A percentile compares a stretch with the other conserved stretches of the same genome.
phyloP scores from a whole-genome alignment of 257 asterid genomes.

The Lycium ferocissimum region DNA sequence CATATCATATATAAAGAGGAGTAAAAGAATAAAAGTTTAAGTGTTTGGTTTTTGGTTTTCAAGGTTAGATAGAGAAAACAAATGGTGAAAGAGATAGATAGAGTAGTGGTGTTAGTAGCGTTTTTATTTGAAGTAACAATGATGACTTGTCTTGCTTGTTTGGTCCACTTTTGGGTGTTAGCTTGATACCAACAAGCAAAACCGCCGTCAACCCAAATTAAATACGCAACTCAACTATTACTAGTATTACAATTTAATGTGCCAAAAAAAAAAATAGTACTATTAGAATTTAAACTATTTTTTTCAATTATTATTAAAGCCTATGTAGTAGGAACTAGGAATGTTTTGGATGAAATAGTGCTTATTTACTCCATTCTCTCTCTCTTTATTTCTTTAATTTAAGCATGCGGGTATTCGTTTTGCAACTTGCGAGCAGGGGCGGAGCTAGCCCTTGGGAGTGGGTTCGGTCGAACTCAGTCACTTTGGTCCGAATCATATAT shows the following conservation, averaged over 20 bases:
- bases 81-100: not conserved
- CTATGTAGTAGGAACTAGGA: not conserved
- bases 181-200: constrained; percentile 26
- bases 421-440: too few species aligned
- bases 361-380: not conserved
- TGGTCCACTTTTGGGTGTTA: constrained; percentile 24
- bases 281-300: too few species aligned
- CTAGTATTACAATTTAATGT: too few species aligned
- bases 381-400: too few species aligned
- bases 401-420: not conserved
- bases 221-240: not conserved
- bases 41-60: constrained; percentile 9
- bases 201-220: not conserved
- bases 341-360: not conserved
- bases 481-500: too few species aligned
- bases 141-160: not conserved
- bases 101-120: not conserved
- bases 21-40: not conserved
- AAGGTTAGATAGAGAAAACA: not conserved
- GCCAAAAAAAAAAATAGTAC: too few species aligned
- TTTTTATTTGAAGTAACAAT: constrained; percentile 19
- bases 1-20: not conserved
- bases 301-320: not conserved
- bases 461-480: too few species aligned
- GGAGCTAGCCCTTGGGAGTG: too few species aligned